These are phyloP conservation scores for Geoglossum glabrum DNA, from an alignment of 495 filamentous ascomycete species.

Conservation along the genomic window DNA sequence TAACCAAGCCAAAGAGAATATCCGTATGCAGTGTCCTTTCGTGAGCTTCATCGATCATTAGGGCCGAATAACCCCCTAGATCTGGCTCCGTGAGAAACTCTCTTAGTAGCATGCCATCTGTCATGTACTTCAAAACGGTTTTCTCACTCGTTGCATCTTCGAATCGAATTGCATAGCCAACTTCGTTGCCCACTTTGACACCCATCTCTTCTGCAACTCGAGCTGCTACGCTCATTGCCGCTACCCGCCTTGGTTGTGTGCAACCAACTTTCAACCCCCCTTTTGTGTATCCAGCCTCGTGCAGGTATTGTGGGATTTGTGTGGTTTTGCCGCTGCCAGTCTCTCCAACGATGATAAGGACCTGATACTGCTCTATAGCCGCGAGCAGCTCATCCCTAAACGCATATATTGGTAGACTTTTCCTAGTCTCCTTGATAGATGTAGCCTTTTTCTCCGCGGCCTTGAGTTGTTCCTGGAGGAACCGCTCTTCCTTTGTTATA, in stretches of 20 bases:
- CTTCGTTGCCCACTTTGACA: conserved; percentile 74
- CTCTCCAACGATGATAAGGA: conserved; percentile 72
- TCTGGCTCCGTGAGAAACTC: conserved; percentile 85
- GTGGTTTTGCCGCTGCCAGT: conserved; percentile 88
- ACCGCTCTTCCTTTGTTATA: conserved; percentile 57
- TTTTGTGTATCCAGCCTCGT: conserved; percentile 31
- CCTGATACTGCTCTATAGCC: conserved; percentile 51
- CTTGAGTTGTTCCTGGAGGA: conserved; percentile 59
- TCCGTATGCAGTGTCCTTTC: conserved; percentile 84
- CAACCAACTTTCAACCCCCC: conserved; percentile 46
- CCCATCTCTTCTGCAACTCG: conserved; percentile 93
- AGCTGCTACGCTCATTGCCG: conserved; percentile 86
- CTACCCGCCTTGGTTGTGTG: conserved; percentile 85
- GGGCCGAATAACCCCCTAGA: conserved; percentile 59
- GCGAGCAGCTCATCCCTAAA: conserved; percentile 30
- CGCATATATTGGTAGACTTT: conserved; percentile 74
- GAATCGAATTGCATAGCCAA: conserved; percentile 90
- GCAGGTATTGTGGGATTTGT: conserved; percentile 71
- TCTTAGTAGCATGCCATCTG: conserved; percentile 86
- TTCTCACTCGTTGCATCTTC: conserved; percentile 88
- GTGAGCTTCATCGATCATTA: conserved; percentile 98
- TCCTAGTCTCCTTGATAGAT: conserved; percentile 78
- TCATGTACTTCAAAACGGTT: conserved; percentile 93
- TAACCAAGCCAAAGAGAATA: conserved; percentile 74
- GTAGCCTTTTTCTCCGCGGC: conserved; percentile 69